Evolutionary conservation across 2,329 filamentous ascomycete species (phyloP), one percentile per base, ranked within the genome.

Genomic region (Cladosporium sp.): DNA sequence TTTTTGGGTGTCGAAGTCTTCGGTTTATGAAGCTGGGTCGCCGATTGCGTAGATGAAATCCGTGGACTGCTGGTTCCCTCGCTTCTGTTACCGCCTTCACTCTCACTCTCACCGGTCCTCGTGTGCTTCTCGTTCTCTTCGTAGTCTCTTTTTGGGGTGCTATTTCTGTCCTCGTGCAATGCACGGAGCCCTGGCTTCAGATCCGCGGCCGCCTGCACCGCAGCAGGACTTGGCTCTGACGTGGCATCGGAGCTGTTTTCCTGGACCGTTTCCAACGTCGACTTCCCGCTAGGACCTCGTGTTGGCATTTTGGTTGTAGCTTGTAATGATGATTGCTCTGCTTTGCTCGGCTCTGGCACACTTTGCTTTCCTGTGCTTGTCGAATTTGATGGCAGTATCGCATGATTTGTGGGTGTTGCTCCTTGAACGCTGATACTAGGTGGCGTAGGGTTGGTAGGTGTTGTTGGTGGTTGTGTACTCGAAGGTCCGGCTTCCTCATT

Each of bases 211-310:
- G 68, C 68, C 54, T 66, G 65, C 3, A 64, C 40, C n/a, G 67
- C 69, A 47, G 76, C 76, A 54, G 90, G 83, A 55, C 52, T 55
- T 47, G 88, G 86, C 78, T 97, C 93, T 70, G 61, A 57, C 15
- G 63, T 58, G 13, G 67, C 58, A 57, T 71, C 69, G 2, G 56
- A 42, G 48, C 59, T 68, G 37, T 66, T 69, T 53, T 72, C 70
- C 53, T 96, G 89, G 15, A 97, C 93, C 0, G 94, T 97, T 74
- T 96, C 93, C 58, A 97, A 84, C 49, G 86, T 81, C 52, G 80
- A 82, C 54, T 69, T 70, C 37, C 69, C 69, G 58, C 70, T 72
- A 20, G 70, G 66, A 36, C 71, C 71, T 61, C 71, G 65, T n/a
- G 72, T 66, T 12, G 73, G 67, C 13, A 65, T 69, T 62, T 78